Conservation (phyloP, 2,329 filamentous ascomycete genomes). For the Fusarium algeriense region DNA sequence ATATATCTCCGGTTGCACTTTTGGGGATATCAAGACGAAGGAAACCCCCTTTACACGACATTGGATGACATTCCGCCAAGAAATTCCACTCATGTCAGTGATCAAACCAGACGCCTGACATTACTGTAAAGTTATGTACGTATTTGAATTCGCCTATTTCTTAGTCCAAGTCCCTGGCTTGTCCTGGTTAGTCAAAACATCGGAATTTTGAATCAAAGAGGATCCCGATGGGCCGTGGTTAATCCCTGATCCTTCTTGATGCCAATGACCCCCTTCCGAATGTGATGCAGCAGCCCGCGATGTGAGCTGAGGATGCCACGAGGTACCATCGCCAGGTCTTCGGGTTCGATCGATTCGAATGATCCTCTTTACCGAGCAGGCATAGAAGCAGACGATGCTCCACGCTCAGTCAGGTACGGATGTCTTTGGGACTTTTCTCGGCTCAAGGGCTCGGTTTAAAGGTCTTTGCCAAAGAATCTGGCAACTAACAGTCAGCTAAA, state of each 20-base stretch:
- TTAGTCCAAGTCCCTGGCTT: conserved; percentile 14
- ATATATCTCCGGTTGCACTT: background rate
- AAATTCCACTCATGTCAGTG: conserved; percentile 13
- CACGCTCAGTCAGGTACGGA: background rate
- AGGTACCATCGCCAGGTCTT: conserved; percentile 19
- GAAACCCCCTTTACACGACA: conserved; percentile 15
- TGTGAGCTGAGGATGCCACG: conserved; percentile 8
- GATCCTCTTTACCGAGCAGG: conserved; percentile 3
- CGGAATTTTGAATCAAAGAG: conserved; percentile 17
- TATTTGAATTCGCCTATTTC: conserved; percentile 23
- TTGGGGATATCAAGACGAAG: background rate
- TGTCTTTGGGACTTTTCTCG: conserved; percentile 6
- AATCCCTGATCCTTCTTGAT: conserved; percentile 28
- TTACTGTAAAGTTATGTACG: conserved; percentile 10
- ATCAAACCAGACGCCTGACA: conserved; percentile 25
- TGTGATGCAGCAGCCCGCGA: background rate
- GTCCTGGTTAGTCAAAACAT: conserved; percentile 6
- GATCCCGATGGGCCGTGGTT: conserved; percentile 9
- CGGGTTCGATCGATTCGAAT: conserved; percentile 25
- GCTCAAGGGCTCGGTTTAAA: conserved; percentile 23
- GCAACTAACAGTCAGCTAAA: background rate
- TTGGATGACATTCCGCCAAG: conserved; percentile 35
- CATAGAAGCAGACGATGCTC: background rate
- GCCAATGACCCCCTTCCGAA: conserved; percentile 11
- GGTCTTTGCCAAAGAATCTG: background rate